These are phyloP conservation scores for Lasiodiplodia gonubiensis DNA, from an alignment of 2,329 filamentous ascomycete species.

Conservation along the genomic window DNA sequence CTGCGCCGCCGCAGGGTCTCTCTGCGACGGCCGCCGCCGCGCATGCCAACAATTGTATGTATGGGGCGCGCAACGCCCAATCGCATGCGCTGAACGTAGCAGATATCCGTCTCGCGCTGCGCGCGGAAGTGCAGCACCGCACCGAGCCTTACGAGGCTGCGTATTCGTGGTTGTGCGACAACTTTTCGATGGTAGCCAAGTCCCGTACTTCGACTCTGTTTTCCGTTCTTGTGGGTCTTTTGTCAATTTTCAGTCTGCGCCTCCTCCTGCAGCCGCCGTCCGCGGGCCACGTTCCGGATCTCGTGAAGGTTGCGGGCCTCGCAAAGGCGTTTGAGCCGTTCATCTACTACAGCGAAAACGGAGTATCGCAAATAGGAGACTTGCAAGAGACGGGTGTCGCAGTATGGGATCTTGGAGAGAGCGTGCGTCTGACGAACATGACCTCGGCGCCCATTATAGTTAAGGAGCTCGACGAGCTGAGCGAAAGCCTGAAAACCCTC, in stretches of 20 bases:
- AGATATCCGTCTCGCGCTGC: conserved; percentile 76
- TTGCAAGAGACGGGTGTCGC: conserved; percentile 90
- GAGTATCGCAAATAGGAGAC: conserved; percentile 82
- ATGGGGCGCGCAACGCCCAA: conserved; percentile 30
- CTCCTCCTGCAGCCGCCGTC: conserved; percentile 71
- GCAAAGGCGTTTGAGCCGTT: conserved; percentile 92
- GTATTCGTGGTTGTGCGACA: conserved; percentile 67
- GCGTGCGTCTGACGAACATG: conserved; percentile 87
- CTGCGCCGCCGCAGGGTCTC: conserved; percentile 31
- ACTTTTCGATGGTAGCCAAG: conserved; percentile 66
- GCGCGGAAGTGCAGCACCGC: conserved; percentile 85
- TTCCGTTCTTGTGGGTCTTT: conserved; percentile 65
- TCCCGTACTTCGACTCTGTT: conserved; percentile 72
- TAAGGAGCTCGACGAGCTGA: conserved; percentile 80
- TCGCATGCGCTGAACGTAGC: conserved; percentile 22
- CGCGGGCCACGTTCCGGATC: conserved; percentile 74
- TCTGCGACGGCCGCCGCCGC: conserved; percentile 15
- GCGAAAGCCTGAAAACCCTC: conserved; percentile 82
- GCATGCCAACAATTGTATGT: conserved; percentile 56
- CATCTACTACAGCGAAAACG: conserved; percentile 92
- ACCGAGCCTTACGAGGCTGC: conserved; percentile 81
- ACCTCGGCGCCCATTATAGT: conserved; percentile 87
- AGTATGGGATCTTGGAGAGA: conserved; percentile 94
- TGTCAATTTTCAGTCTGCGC: conserved; percentile 70
- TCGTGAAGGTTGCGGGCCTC: conserved; percentile 88